Conservation (phyloP, 805 yeast species). For the Candida nanaspora region DNA sequence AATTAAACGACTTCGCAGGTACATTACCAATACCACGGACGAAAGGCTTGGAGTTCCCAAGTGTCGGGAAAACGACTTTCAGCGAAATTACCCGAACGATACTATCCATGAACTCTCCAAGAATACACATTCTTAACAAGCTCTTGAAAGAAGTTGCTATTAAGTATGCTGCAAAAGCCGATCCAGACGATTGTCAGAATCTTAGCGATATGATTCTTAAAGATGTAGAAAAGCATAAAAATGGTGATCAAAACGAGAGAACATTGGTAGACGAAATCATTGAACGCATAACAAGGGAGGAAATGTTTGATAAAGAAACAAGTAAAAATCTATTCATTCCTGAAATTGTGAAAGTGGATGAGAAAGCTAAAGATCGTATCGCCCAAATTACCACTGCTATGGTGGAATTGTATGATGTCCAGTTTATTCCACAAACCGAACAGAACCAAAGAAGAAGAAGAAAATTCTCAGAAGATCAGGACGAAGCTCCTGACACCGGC, state of each 20-base stretch:
- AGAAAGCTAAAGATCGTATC: not conserved
- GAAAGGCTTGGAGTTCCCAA: constrained; percentile 10
- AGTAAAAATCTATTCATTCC: constrained; percentile 6
- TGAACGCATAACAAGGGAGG: not conserved
- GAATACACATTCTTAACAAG: constrained; percentile 9
- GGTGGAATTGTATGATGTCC: not conserved
- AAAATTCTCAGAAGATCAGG: too few relatives aligned
- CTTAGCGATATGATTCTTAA: not conserved
- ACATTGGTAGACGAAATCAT: constrained; percentile 1
- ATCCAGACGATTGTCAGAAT: not conserved
- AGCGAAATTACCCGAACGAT: constrained; percentile 10
- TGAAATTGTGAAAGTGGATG: not conserved
- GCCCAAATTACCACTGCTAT: not conserved
- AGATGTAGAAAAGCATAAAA: not conserved
- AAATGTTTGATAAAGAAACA: constrained; percentile 1
- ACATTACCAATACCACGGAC: constrained; percentile 6
- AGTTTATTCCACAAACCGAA: not conserved
- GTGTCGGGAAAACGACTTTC: constrained; percentile 3
- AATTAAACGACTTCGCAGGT: constrained; percentile 13
- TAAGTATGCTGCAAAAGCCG: not conserved
- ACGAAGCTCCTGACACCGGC: not conserved
- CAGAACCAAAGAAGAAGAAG: not conserved
- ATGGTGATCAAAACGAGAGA: not conserved
- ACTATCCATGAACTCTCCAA: constrained; percentile 14
- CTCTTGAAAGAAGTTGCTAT: constrained; percentile 4